Evolutionary conservation across 1,284 basidiomycete species (phyloP), one percentile per base, ranked within the genome.

Genomic region (Athelia sp.): DNA sequence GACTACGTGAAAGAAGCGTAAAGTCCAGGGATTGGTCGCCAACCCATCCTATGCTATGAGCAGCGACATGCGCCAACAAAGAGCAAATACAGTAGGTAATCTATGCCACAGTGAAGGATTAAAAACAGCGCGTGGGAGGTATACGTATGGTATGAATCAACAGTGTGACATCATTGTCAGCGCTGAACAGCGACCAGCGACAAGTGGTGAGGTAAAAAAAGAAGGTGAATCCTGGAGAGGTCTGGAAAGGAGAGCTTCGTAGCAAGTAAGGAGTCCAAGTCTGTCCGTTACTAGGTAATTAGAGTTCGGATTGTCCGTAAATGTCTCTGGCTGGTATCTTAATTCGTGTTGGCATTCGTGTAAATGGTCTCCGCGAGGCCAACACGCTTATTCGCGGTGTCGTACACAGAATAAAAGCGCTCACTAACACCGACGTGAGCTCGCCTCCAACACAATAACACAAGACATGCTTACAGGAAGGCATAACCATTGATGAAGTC

Each of bases 381-480:
- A 38, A 60, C 57, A 15, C 51, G 55, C 11, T 47, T 24, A 50
- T 60, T 60, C 6, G 47, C 47, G 9, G 56, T 57, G 49, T 60
- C 58, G 38, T 50, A 59, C 34, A 55, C 52, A 31, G 54, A 54
- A 43, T 55, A 55, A 45, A 53, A 55, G 42, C 54, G 52, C 50
- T 55, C 52, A 29, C 45, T 46, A 60, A 46, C 54, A 62, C 22
- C 4, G n/a, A 13, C 15, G 29, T 19, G 24, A 29, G 17, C 17
- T 29, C 57, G 53, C 46, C 54, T 57, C 15, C 26, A 61, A 3
- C 34, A 50, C 35, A n/a, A 46, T 15, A 24, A 50, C 23, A 40
- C 22, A 35, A 34, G 9, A 46, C 4, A 34, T 24, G 22, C 64
- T 48, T 51, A 69, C 66, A 57, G 38, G 46, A 51, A 55, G n/a